Percentiles rank a stretch among this genome's conserved stretches.
These are phyloP conservation scores for Globisporangium barbulae DNA, from an alignment of 352 stramenopile genomes.

Conservation along the genomic window DNA sequence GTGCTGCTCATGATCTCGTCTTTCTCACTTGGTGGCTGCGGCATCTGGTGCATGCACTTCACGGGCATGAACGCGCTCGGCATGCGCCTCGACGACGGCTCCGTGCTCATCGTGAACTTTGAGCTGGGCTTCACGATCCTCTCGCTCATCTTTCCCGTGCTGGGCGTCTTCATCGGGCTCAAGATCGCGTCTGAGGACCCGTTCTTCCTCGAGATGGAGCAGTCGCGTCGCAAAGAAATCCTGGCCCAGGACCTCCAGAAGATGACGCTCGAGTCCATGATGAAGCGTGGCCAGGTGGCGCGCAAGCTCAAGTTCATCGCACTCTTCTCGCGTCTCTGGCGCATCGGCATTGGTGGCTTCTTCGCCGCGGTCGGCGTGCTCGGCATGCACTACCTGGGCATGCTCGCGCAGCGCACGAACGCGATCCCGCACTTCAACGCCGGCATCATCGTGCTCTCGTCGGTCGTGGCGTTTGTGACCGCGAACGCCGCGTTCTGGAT, in stretches of 20 bases:
- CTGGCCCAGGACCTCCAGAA: constrained; percentile 33
- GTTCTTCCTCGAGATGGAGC: constrained; percentile 64
- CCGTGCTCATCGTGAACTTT: constrained; percentile 42
- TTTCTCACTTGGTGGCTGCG: constrained; percentile 47
- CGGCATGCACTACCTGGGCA: constrained; percentile 75
- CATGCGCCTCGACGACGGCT: constrained; percentile 30
- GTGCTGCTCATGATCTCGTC: constrained; percentile 40
- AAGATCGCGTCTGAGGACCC: constrained; percentile 50
- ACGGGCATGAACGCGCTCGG: constrained; percentile 60
- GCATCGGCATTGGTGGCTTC: constrained; percentile 43
- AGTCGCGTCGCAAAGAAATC: constrained; percentile 31
- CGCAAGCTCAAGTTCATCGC: constrained; percentile 55
- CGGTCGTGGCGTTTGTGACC: constrained; percentile 50
- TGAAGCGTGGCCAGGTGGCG: constrained; percentile 44
- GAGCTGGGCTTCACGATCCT: constrained; percentile 50
- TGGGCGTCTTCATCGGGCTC: constrained; percentile 53
- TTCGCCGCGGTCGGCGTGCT: constrained; percentile 60
- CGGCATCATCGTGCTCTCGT: constrained; percentile 45
- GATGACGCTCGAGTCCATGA: constrained; percentile 37
- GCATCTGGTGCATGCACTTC: constrained; percentile 78
- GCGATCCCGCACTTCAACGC: constrained; percentile 33
- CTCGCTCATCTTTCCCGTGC: constrained; percentile 51
- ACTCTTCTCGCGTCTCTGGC: constrained; percentile 52
- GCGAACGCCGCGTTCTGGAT: constrained; percentile 69
- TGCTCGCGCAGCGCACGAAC: constrained; percentile 57